phyloP scores from a whole-genome alignment of 2,329 filamentous ascomycete genomes.

The Emmonsia crescens region DNA sequence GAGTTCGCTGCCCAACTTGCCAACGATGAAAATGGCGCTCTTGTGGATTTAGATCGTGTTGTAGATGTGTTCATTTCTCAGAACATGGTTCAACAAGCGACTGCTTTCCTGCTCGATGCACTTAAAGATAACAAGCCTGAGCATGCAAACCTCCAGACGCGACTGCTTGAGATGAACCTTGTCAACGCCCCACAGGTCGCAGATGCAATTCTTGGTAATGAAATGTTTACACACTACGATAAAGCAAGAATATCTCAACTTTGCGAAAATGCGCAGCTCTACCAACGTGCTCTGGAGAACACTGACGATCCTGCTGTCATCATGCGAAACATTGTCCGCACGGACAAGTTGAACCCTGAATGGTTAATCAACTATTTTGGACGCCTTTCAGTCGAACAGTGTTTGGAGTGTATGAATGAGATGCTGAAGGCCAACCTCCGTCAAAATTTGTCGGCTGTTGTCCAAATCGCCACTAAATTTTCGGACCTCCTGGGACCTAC shows the following conservation, averaged over 20 bases:
- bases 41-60: slow-evolving; percentile 87
- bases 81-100: slow-evolving; percentile 94
- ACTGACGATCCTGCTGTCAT: slow-evolving; percentile 83
- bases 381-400: slow-evolving; percentile 88
- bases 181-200: slow-evolving; percentile 94
- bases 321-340: slow-evolving; percentile 78
- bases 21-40: slow-evolving; percentile 73
- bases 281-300: slow-evolving; percentile 80
- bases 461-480: slow-evolving; percentile 95
- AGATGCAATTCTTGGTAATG: slow-evolving; percentile 92
- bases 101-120: slow-evolving; percentile 92
- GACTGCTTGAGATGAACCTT: slow-evolving; percentile 94
- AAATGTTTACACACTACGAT: slow-evolving; percentile 98
- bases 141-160: slow-evolving; percentile 85
- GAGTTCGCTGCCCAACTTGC: slow-evolving; percentile 91
- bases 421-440: slow-evolving; percentile 97
- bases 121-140: slow-evolving; percentile 91
- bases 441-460: slow-evolving; percentile 87
- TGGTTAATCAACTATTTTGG: slow-evolving; percentile 92
- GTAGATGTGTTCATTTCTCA: slow-evolving; percentile 98
- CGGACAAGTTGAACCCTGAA: slow-evolving; percentile 77
- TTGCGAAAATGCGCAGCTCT: slow-evolving; percentile 84
- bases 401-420: slow-evolving; percentile 82
- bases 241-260: slow-evolving; percentile 77
- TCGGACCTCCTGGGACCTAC: slow-evolving; percentile 86